Evolutionary conservation across 208 protist species (phyloP), one percentile per base, ranked within the genome.

Genomic region (Porcisia hertigi): DNA sequence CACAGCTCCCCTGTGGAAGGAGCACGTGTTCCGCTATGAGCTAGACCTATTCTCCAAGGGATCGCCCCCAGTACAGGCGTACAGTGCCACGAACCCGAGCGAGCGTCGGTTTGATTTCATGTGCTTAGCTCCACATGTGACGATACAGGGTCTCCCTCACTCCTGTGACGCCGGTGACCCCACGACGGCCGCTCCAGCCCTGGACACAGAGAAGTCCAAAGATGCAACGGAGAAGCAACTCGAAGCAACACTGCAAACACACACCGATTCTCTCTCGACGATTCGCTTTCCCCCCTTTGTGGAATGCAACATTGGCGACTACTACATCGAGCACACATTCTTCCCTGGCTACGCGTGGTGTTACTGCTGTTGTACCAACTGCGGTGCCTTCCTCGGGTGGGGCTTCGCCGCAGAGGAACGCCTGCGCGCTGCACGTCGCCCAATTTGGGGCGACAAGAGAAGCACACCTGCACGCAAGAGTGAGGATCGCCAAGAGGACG

Each of bases 341-440:
- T 97, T 97, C 60, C 4, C 82, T 8, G 91, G 87, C 49, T 90
- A 95, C 69, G 83, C 84, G 63, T 97, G 93, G 91, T 89, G 85
- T 71, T 91, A 81, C 60, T 75, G 72, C 52, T 34, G 67, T 41
- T 97, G 93, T 65, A 47, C 63, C 34, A 87, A 77, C 62, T 97
- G 93, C 70, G 77, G 84, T 4, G 67, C 72, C 47, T 95, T 95
- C 74, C 75, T 97, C 2, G 93, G 93, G 8, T 97, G 93, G 91
- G 90, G 89, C 18, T 97, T 97, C 58, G 74, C 80, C 12, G 43
- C 77, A 6, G 36, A 77, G 14, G 77, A 76, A 4, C 64, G 80
- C 20, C 36, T 85, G 59, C 55, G 30, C 41, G 59, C 69, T 7
- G 79, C 71, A n/a, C 57, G 20, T 14, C 58, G 23, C n/a, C 71